A percentile compares a stretch with the other conserved stretches of the same genome.
Evolutionary conservation across 2,329 filamentous ascomycete genomes (phyloP).

Genomic region (Aspergillus bombycis): DNA sequence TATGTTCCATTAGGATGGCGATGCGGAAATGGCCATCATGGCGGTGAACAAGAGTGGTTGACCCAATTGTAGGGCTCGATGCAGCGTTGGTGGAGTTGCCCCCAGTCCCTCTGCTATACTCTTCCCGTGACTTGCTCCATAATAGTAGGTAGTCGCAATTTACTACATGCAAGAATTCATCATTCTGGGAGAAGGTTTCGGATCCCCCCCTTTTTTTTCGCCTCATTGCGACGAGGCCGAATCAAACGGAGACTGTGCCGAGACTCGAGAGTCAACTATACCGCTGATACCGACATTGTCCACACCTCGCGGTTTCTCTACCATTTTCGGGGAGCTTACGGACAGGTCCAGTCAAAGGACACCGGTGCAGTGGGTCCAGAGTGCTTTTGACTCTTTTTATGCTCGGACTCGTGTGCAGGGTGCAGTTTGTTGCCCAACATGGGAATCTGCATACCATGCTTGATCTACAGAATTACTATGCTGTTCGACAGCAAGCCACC

Average conservation of each 20-base stretch:
- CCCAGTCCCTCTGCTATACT: background rate
- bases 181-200: background rate
- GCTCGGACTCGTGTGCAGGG: slow-evolving; percentile 14
- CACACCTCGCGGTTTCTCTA: background rate
- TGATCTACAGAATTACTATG: slow-evolving; percentile 14
- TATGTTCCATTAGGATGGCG: slow-evolving; percentile 19
- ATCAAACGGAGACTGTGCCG: background rate
- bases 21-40: slow-evolving; percentile 16
- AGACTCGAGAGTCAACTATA: background rate
- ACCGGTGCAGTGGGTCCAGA: background rate
- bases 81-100: background rate
- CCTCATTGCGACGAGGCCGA: background rate
- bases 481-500: slow-evolving; percentile 3
- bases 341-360: background rate
- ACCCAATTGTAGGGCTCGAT: slow-evolving; percentile 23
- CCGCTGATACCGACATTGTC: background rate
- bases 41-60: slow-evolving; percentile 24
- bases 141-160: background rate
- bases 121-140: background rate
- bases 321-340: background rate
- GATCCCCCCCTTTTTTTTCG: background rate
- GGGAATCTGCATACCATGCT: slow-evolving; percentile 7
- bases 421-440: slow-evolving; percentile 20
- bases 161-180: background rate
- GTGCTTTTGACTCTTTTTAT: slow-evolving; percentile 2